These are phyloP conservation scores for Boeremia lycopersici DNA, from an alignment of 2,329 filamentous ascomycete species.

Conservation along the genomic window DNA sequence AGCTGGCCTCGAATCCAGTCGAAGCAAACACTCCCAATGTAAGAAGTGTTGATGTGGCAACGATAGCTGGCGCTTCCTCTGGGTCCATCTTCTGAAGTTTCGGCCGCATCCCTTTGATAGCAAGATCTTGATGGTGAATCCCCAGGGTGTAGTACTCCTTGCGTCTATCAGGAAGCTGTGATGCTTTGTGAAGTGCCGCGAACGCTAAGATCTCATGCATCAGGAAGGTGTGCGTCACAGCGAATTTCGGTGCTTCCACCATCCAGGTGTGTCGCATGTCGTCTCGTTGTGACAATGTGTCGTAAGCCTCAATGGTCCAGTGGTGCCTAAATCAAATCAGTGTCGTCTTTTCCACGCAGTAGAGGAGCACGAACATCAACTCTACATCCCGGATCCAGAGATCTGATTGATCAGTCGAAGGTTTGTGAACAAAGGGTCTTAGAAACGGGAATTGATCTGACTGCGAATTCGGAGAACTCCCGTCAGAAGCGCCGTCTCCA, in stretches of 20 bases:
- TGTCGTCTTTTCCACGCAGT: neutral
- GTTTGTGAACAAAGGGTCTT: conserved; percentile 36
- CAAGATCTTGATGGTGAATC: conserved; percentile 46
- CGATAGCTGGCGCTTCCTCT: conserved; percentile 39
- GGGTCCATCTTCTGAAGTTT: conserved; percentile 36
- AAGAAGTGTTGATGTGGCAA: conserved; percentile 40
- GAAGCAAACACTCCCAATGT: conserved; percentile 42
- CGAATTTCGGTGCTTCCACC: conserved; percentile 43
- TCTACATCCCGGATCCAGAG: conserved; percentile 44
- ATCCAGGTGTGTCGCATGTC: conserved; percentile 43
- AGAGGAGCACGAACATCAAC: conserved; percentile 34
- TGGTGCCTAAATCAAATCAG: conserved; percentile 32
- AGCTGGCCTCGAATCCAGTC: conserved; percentile 31
- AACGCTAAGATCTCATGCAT: conserved; percentile 52
- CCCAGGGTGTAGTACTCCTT: conserved; percentile 41
- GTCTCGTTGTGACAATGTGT: conserved; percentile 30
- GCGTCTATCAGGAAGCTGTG: conserved; percentile 33
- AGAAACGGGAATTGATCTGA: conserved; percentile 43
- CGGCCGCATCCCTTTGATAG: conserved; percentile 40
- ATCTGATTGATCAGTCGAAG: conserved; percentile 27
- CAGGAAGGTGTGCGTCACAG: conserved; percentile 44
- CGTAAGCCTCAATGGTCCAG: conserved; percentile 38
- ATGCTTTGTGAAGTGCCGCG: conserved; percentile 48
- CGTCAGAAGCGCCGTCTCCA: conserved; percentile 26
- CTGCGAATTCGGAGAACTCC: conserved; percentile 33